Evolutionary conservation across 192 early-diverging fungal genomes (phyloP), one percentile per base, ranked within the genome.

Genomic region (Coemansia sp.): DNA sequence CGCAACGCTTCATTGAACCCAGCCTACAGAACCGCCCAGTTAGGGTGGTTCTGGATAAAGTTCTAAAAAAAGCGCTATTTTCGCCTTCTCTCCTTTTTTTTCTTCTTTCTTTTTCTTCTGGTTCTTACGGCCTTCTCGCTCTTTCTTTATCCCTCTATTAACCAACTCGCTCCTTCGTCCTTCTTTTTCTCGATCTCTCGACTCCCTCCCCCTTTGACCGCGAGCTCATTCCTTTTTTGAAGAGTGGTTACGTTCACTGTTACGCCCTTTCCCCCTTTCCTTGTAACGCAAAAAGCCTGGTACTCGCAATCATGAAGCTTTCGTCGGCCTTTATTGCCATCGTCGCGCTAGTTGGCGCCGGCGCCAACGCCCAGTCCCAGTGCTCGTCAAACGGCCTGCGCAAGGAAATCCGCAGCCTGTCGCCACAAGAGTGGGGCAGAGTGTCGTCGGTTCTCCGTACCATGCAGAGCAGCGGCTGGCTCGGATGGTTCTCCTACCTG

Each of bases 351-450:
- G 70, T 64, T 5, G 65, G 67, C 65, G 56, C 60, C n/a, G 70
- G 70, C n/a, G 70, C 32, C 4, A 31, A 68, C 27, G 75, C 67
- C n/a, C 70, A 78, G 72, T 25, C 57, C 10, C 32, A 25, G 2
- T 85, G 84, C 62, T 31, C 59, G 2, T 49, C 60, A 6, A 60
- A 54, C 29, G 65, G 41, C 24, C 58, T 67, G 3, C 84, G 84
- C 47, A 73, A 74, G 58, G 84, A 85, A 56, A 60, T 85, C 35
- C 84, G 84, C 24, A 79, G 68, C 49, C 71, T 82, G 40, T 62
- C 76, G 11, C 38, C 72, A 2, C 39, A 68, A 42, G 67, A 85
- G 57, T 77, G 75, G 66, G 41, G 32, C 38, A 70, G 62, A 12
- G 51, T 71, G 1, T 12, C 59, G 11, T 62, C 15, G 15, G 74